A percentile compares a stretch with the other conserved stretches of the same genome.
phyloP scores from a whole-genome alignment of 139 green algal species.

The Closterium sp. region DNA sequence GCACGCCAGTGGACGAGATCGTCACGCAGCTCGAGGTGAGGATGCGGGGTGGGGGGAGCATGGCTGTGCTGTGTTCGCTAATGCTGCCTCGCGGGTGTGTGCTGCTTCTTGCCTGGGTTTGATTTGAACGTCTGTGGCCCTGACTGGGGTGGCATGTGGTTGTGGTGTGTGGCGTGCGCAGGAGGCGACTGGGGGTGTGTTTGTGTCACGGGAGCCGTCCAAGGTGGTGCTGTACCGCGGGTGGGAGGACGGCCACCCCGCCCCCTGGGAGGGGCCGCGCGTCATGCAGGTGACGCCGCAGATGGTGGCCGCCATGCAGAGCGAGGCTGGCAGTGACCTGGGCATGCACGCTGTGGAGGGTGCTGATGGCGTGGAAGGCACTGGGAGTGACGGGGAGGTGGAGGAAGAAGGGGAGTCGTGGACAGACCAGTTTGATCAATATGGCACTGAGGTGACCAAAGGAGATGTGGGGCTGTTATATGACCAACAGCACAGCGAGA shows the following conservation, averaged over 20 bases:
- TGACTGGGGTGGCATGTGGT: background rate
- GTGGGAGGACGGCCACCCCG: conserved; percentile 4
- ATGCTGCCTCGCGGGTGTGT: background rate
- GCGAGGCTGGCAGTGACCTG: conserved; percentile 30
- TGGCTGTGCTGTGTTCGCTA: too few species aligned
- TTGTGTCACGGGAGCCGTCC: conserved; percentile 34
- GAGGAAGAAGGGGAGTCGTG: conserved; percentile 25
- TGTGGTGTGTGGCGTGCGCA: background rate
- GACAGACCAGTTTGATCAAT: conserved; percentile 7
- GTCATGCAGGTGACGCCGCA: background rate
- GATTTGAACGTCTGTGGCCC: background rate
- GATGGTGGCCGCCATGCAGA: conserved; percentile 6
- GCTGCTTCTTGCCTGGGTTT: background rate
- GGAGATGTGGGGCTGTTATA: conserved; percentile 5
- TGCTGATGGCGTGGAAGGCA: background rate
- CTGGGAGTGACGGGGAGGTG: conserved; percentile 14
- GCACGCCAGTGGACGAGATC: conserved; percentile 14
- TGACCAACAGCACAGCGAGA: background rate
- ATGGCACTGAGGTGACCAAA: conserved; percentile 7
- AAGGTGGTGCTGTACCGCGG: conserved; percentile 44
- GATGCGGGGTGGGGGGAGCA: too few species aligned
- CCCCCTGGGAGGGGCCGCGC: background rate
- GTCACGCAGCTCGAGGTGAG: conserved; percentile 33
- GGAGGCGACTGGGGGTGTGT: conserved; percentile 29
- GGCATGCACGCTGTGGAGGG: background rate